Percentiles rank a stretch among this genome's conserved stretches.
phyloP scores from a whole-genome alignment of 192 early-diverging fungal genomes.

The Coemansia sp. region DNA sequence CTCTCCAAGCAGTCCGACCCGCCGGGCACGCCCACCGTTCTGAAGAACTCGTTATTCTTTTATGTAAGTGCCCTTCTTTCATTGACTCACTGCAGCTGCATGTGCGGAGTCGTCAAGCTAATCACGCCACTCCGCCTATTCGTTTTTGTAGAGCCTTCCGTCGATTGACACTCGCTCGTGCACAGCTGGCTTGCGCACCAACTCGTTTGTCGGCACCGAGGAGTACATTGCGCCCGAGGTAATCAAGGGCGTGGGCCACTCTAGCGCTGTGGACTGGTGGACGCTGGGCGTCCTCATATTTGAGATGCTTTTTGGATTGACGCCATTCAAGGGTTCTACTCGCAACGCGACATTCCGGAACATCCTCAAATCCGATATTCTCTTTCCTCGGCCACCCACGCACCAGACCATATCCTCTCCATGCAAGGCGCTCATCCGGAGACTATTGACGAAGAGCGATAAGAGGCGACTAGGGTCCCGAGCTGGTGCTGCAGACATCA shows the following conservation, averaged over 20 bases:
- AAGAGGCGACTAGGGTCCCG: conserved; percentile 78
- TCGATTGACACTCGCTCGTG: conserved; percentile 86
- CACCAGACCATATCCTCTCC: conserved; percentile 51
- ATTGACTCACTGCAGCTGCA: background rate
- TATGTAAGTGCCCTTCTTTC: conserved; percentile 43
- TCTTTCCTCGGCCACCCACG: conserved; percentile 64
- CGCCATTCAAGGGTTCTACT: conserved; percentile 95
- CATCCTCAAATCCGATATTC: conserved; percentile 76
- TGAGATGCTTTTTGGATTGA: conserved; percentile 96
- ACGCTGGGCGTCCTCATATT: conserved; percentile 96
- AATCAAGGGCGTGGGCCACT: conserved; percentile 93
- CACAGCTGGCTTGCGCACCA: conserved; percentile 83
- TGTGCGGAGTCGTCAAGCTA: background rate
- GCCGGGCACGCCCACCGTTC: conserved; percentile 69
- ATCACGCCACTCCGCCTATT: background rate
- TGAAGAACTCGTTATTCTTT: conserved; percentile 60
- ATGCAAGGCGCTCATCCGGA: conserved; percentile 75
- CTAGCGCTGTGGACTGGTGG: conserved; percentile 98
- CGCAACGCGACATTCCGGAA: conserved; percentile 87
- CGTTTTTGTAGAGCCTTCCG: conserved; percentile 52
- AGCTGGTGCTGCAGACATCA: conserved; percentile 92
- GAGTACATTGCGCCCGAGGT: conserved; percentile 99
- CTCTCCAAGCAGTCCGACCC: conserved; percentile 90
- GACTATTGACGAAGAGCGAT: conserved; percentile 90
- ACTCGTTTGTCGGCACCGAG: conserved; percentile 98